Conservation (phyloP, 306 rosid species). For the Hylodesmum podocarpum region DNA sequence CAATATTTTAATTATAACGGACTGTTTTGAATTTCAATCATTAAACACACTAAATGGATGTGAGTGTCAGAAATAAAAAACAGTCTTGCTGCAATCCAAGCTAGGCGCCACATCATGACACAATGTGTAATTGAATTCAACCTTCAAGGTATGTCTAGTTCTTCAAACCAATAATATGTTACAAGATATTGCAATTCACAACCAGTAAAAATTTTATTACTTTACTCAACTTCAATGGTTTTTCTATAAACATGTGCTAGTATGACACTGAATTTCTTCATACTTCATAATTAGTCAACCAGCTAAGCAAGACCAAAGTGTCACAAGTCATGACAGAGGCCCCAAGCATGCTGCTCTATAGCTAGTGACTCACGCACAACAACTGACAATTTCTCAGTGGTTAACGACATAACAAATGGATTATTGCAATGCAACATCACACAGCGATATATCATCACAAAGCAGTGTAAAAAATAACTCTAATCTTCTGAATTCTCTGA, state of each 20-base stretch:
- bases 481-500: constrained; percentile 8
- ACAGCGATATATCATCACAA: constrained; percentile 16
- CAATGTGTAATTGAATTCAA: constrained; percentile 17
- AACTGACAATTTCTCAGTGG: constrained; percentile 7
- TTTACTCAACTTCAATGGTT: constrained; percentile 9
- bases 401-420: constrained; percentile 15
- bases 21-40: background rate
- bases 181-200: background rate
- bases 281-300: background rate
- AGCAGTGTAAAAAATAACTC: background rate
- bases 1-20: background rate
- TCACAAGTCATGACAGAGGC: background rate
- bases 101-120: background rate
- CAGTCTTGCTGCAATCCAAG: background rate
- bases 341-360: constrained; percentile 31
- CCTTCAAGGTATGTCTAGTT: constrained; percentile 9
- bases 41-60: background rate
- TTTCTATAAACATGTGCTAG: background rate
- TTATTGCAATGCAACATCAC: constrained; percentile 20
- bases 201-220: background rate
- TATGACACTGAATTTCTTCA: constrained; percentile 1
- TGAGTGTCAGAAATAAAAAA: constrained; percentile 18
- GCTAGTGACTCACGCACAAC: constrained; percentile 12
- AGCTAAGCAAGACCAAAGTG: constrained; percentile 11
- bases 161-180: constrained; percentile 17